These are phyloP conservation scores for Aspergillus clavatus DNA, from an alignment of 2,329 filamentous ascomycete genomes.

Conservation along the genomic window DNA sequence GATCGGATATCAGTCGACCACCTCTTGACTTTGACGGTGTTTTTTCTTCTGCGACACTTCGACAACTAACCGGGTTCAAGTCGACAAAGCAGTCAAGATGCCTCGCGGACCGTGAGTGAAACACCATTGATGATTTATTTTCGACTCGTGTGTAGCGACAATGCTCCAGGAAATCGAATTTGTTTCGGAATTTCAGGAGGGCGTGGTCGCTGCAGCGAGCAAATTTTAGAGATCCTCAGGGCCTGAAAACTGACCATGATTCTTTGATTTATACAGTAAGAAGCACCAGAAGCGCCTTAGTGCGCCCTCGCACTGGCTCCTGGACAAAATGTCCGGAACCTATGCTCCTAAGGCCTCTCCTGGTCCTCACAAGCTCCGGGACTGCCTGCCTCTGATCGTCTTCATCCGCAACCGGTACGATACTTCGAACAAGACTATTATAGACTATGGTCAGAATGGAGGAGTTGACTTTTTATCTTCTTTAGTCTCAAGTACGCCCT, in stretches of 20 bases:
- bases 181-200: constrained; percentile 3
- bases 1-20: constrained; percentile 18
- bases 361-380: constrained; percentile 98
- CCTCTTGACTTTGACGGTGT: constrained; percentile 16
- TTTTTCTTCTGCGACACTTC: constrained; percentile 31
- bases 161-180: background rate
- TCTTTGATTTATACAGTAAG: constrained; percentile 59
- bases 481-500: constrained; percentile 97
- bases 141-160: background rate
- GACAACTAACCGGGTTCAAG: constrained; percentile 35
- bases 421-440: background rate
- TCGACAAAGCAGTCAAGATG: constrained; percentile 47
- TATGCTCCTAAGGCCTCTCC: constrained; percentile 65
- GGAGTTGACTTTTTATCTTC: constrained; percentile 10
- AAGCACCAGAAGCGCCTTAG: constrained; percentile 99
- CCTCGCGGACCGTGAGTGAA: constrained; percentile 55
- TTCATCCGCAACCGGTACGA: constrained; percentile 75
- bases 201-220: background rate
- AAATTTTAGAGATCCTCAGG: constrained; percentile 1
- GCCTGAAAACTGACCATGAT: constrained; percentile 24
- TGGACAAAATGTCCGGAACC: constrained; percentile 97
- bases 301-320: constrained; percentile 98
- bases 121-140: constrained; percentile 3
- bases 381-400: constrained; percentile 98
- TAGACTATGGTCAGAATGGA: constrained; percentile 1